These are phyloP conservation scores for Fusarium circinatum DNA, from an alignment of 2,329 filamentous ascomycete genomes.

Conservation along the genomic window DNA sequence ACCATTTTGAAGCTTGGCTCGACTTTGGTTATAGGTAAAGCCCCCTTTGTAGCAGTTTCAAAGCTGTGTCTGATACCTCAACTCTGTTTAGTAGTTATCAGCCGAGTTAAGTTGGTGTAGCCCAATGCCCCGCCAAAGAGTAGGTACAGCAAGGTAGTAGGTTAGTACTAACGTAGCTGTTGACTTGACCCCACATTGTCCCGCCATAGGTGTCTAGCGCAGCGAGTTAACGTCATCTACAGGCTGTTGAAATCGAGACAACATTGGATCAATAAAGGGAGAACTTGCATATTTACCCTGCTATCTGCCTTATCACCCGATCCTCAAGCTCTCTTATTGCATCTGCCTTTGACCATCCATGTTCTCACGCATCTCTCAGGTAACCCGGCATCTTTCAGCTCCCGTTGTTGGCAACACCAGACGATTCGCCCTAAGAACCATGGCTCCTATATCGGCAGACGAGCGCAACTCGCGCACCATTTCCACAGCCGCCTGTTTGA, in stretches of 20 bases:
- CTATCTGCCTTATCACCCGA: neutral
- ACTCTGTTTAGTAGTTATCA: conserved; percentile 24
- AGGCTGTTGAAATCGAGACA: conserved; percentile 8
- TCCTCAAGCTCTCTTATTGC: conserved; percentile 3
- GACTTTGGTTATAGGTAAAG: neutral
- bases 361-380: conserved; percentile 79
- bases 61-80: conserved; percentile 7
- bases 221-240: conserved; percentile 34
- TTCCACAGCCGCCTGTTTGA: conserved; percentile 88
- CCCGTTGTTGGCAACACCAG: conserved; percentile 49
- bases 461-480: conserved; percentile 74
- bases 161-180: neutral
- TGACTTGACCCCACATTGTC: conserved; percentile 20
- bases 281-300: conserved; percentile 8
- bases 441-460: conserved; percentile 53
- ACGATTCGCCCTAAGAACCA: conserved; percentile 53
- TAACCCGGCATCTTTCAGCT: conserved; percentile 73
- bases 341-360: conserved; percentile 57
- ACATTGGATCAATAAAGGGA: conserved; percentile 13
- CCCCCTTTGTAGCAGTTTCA: neutral
- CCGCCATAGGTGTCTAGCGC: conserved; percentile 9
- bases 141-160: neutral
- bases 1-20: conserved; percentile 29
- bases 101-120: conserved; percentile 15
- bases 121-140: conserved; percentile 30